Conservation (phyloP, 306 rosid genomes). For the Cicer yamashitae region DNA sequence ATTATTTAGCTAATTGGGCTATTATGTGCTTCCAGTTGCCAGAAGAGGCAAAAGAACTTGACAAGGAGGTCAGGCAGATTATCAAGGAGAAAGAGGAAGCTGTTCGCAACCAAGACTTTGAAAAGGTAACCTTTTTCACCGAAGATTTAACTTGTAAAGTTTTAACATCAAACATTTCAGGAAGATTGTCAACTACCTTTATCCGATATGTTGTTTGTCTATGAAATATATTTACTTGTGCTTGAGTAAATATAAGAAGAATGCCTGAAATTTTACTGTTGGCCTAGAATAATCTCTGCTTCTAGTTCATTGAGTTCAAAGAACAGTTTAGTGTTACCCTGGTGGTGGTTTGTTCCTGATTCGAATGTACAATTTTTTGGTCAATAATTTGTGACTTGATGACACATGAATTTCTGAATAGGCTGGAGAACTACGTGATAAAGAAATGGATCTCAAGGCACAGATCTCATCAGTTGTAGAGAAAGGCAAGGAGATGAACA, state of each 20-base stretch:
- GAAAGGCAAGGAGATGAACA: constrained; percentile 98
- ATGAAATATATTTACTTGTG: not conserved
- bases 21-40: constrained; percentile 68
- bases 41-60: constrained; percentile 93
- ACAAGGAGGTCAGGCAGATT: constrained; percentile 89
- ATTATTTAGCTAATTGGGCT: constrained; percentile 41
- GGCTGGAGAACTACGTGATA: constrained; percentile 97
- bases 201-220: constrained; percentile 1
- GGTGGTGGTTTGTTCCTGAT: constrained; percentile 5
- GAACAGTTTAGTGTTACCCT: not conserved
- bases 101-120: constrained; percentile 96
- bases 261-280: constrained; percentile 11
- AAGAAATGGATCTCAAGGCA: constrained; percentile 94
- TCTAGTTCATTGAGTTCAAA: constrained; percentile 23
- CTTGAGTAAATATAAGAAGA: constrained; percentile 1
- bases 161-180: constrained; percentile 12
- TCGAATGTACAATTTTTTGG: constrained; percentile 20
- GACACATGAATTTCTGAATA: constrained; percentile 44
- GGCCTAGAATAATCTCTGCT: constrained; percentile 33
- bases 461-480: constrained; percentile 85
- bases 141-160: constrained; percentile 1
- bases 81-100: constrained; percentile 94
- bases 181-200: constrained; percentile 24
- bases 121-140: constrained; percentile 64
- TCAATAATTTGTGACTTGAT: constrained; percentile 33